Base-by-base conservation (phyloP, 257 asterid species). In the Striga asiatica region DNA sequence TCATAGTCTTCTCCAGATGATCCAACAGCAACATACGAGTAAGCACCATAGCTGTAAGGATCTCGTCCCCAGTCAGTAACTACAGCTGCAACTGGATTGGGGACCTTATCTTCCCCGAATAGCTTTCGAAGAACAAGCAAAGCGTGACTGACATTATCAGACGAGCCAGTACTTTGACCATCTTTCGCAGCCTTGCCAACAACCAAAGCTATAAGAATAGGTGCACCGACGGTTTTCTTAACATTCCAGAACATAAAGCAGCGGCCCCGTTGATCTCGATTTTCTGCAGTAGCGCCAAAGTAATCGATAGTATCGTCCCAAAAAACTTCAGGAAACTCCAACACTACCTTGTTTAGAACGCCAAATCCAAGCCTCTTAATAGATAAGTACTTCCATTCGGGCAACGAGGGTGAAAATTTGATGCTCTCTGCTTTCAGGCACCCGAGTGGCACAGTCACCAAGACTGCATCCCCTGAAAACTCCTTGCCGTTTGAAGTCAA, bases 211-310 rank as follows among this genome's bases (percentile, higher is more conserved):
- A 92, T 88, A 56, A 92, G 94, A 61, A 92, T 97, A 65, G 99
- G 99, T 22, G 99, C 97, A 28, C 95, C 95, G 67, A 85, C 99
- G n/a, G 99, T 92, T 74, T 92, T 88, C 77, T 78, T 84, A 60
- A 92, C 85, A 76, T 92, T 92, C 99, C 99, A 92, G 74, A 92
- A 92, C 99, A 92, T 92, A 72, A 92, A 92, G 76, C 99, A 88
- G 70, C 81, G 61, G 29, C 99, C 99, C 46, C 99, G 84, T 58
- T 80, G 86, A 61, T 78, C 79, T 49, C 83, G 76, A 66, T 67
- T 82, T 70, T 82, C 97, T 61, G 97, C 83, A 65, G 99, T 85
- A 34, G 97, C 95, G 70, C 99, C 99, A 71, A 92, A 92, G 73
- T 88, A 92, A 68, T 92, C 99, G 35, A 92, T 75, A 28, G 81